These are phyloP conservation scores for Pestalotiopsis fici DNA, from an alignment of 2,329 filamentous ascomycete genomes.

Conservation along the genomic window DNA sequence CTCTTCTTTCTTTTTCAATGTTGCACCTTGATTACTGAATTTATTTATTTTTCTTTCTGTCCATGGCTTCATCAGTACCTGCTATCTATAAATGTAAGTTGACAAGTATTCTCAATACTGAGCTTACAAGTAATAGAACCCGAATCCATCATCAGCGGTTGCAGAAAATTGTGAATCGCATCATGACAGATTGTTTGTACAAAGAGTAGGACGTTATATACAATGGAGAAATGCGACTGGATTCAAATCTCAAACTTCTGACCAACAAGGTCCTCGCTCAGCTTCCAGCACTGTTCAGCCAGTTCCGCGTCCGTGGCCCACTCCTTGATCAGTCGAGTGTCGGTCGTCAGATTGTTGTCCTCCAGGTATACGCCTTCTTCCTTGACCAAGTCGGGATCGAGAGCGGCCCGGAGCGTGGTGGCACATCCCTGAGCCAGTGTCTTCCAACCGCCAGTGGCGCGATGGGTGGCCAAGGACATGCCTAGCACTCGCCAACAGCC, in stretches of 20 bases:
- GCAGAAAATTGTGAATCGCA: too few relatives aligned
- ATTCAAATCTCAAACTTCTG: conserved; percentile 29
- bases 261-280: conserved; percentile 38
- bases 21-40: neutral
- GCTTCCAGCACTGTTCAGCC: conserved; percentile 36
- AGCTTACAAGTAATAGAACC: too few relatives aligned
- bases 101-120: too few relatives aligned
- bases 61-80: too few relatives aligned
- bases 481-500: conserved; percentile 23
- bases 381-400: conserved; percentile 38
- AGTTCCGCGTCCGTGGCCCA: conserved; percentile 35
- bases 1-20: too few relatives aligned
- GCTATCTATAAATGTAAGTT: too few relatives aligned
- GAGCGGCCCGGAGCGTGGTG: conserved; percentile 42
- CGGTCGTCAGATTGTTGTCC: conserved; percentile 32
- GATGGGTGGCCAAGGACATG: conserved; percentile 21
- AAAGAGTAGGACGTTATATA: too few relatives aligned
- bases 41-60: neutral
- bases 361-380: conserved; percentile 32
- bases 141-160: too few relatives aligned
- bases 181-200: too few relatives aligned
- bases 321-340: conserved; percentile 24
- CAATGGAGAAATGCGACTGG: too few relatives aligned
- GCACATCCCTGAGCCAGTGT: conserved; percentile 40
- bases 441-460: conserved; percentile 23